These are phyloP conservation scores for Sphaerosporella brunnea DNA, from an alignment of 495 filamentous ascomycete species.

Conservation along the genomic window DNA sequence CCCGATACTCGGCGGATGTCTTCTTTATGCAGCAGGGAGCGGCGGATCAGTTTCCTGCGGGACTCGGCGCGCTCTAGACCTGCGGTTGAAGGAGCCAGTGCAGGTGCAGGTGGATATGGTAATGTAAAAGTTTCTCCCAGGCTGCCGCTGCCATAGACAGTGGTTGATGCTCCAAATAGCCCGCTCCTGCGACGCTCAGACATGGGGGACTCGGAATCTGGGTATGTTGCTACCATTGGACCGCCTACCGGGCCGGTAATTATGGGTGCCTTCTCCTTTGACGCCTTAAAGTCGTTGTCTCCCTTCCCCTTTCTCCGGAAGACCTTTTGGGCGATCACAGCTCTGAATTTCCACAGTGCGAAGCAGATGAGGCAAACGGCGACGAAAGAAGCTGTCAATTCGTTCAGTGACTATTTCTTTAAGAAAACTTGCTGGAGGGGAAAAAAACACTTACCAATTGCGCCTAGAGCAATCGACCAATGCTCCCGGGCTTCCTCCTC, in stretches of 20 bases:
- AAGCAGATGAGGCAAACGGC: conserved; percentile 11
- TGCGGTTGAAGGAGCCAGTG: conserved; percentile 17
- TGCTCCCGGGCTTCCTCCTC: neutral
- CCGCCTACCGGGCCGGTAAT: neutral
- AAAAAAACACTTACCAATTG: conserved; percentile 6
- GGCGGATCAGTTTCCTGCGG: neutral
- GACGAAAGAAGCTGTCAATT: conserved; percentile 7
- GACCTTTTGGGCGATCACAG: conserved; percentile 2
- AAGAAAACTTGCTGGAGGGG: neutral
- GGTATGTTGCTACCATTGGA: neutral
- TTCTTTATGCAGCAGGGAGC: neutral
- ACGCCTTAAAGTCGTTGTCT: neutral
- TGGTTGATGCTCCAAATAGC: conserved; percentile 5
- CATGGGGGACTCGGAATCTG: neutral
- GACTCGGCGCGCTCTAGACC: neutral
- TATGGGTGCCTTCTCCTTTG: neutral
- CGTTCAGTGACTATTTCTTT: neutral
- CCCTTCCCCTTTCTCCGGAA: neutral
- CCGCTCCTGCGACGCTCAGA: neutral
- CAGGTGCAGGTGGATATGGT: conserved; percentile 2
- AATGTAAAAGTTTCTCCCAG: neutral
- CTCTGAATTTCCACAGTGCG: conserved; percentile 12
- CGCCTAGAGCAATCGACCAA: conserved; percentile 12
- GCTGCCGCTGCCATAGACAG: conserved; percentile 5
- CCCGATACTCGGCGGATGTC: neutral